These are phyloP conservation scores for Pichia sp. DNA, from an alignment of 1,139 yeast genomes.

Conservation along the genomic window DNA sequence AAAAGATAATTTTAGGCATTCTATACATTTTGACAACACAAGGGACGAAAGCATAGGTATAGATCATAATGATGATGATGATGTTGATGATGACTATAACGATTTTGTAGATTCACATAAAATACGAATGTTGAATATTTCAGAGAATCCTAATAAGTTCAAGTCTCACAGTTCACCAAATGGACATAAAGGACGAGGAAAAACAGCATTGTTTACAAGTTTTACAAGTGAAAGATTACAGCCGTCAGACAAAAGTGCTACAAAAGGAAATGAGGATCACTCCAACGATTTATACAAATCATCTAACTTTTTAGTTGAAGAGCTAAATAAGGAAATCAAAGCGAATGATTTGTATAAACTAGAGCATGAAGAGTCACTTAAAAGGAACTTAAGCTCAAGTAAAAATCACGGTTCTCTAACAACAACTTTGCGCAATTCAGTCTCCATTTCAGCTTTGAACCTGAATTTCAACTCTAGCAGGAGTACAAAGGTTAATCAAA, in stretches of 20 bases:
- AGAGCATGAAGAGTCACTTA: conserved; percentile 8
- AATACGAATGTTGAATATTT: conserved; percentile 12
- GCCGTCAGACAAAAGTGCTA: no score
- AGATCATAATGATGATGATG: not conserved
- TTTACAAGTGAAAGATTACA: no score
- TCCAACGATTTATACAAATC: no score
- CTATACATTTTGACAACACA: not conserved
- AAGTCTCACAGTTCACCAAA: not conserved
- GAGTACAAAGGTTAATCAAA: no score
- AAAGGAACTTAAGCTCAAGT: no score
- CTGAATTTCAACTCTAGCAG: not conserved
- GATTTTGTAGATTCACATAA: not conserved
- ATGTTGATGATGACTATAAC: not conserved
- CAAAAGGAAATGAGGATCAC: no score
- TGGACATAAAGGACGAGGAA: no score
- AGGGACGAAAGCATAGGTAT: not conserved
- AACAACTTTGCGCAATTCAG: conserved; percentile 3
- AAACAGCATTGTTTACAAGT: no score
- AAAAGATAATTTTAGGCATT: not conserved
- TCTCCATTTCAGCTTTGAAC: conserved; percentile 7
- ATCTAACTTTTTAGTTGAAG: conserved; percentile 9
- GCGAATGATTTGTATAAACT: conserved; percentile 7
- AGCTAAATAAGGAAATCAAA: conserved; percentile 11
- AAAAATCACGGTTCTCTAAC: conserved; percentile 3
- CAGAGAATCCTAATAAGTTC: conserved; percentile 3